These are phyloP conservation scores for Penicillium carneum DNA, from an alignment of 2,329 filamentous ascomycete genomes.

Conservation along the genomic window DNA sequence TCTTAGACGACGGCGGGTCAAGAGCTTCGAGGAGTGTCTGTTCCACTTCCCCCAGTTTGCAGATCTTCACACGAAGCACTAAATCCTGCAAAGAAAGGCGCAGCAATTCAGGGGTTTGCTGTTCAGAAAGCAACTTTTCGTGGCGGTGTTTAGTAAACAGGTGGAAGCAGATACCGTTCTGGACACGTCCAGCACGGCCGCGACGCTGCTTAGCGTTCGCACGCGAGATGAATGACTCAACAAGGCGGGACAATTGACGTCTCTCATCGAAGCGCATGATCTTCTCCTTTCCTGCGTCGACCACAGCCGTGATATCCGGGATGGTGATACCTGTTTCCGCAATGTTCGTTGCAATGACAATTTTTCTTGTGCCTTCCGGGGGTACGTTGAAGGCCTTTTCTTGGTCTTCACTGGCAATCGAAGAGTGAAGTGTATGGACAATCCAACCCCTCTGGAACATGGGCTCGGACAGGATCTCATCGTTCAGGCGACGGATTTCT, in stretches of 20 bases:
- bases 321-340: slow-evolving; percentile 99
- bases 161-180: slow-evolving; percentile 93
- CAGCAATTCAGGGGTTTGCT: slow-evolving; percentile 96
- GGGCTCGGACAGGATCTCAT: slow-evolving; percentile 78
- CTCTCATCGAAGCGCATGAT: slow-evolving; percentile 95
- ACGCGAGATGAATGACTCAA: slow-evolving; percentile 92
- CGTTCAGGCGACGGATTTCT: slow-evolving; percentile 87
- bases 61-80: slow-evolving; percentile 95
- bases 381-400: slow-evolving; percentile 90
- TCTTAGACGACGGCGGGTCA: slow-evolving; percentile 88
- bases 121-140: slow-evolving; percentile 81
- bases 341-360: slow-evolving; percentile 96
- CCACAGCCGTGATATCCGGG: slow-evolving; percentile 93
- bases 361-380: slow-evolving; percentile 82
- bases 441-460: slow-evolving; percentile 80
- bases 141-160: slow-evolving; percentile 90
- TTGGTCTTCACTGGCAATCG: slow-evolving; percentile 94
- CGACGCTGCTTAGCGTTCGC: slow-evolving; percentile 95
- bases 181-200: slow-evolving; percentile 92
- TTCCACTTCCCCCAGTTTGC: slow-evolving; percentile 91
- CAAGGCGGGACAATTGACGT: slow-evolving; percentile 84
- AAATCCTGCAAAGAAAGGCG: slow-evolving; percentile 92
- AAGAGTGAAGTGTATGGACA: slow-evolving; percentile 89
- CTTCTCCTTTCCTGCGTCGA: slow-evolving; percentile 95
- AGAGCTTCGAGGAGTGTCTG: slow-evolving; percentile 85